Evolutionary conservation across 1,284 basidiomycete species (phyloP).

Genomic region (Cryptococcus jaspeensis): DNA sequence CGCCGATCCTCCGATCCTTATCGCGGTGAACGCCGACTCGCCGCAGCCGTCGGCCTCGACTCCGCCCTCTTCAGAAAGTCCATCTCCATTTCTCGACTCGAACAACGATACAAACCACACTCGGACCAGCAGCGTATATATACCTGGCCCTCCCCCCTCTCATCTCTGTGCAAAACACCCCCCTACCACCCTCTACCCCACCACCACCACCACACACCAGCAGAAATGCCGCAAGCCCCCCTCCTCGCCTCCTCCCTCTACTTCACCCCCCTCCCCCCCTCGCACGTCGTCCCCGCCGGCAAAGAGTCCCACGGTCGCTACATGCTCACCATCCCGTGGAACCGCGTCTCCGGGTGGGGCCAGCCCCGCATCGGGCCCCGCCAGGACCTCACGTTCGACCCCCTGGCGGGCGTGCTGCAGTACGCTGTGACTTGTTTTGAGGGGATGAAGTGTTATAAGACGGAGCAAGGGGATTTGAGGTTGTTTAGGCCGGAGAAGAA

Average conservation of each 20-base stretch:
- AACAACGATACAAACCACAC: too few species aligned
- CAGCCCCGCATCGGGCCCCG: conserved; percentile 43
- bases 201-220: not conserved
- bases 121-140: too few species aligned
- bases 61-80: too few species aligned
- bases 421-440: conserved; percentile 50
- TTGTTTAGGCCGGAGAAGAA: conserved; percentile 46
- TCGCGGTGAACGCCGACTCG: too few species aligned
- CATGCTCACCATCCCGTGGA: conserved; percentile 44
- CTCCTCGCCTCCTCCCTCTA: conserved; percentile 38
- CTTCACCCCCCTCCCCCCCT: conserved; percentile 40
- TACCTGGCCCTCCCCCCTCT: not conserved
- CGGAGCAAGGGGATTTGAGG: conserved; percentile 38
- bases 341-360: conserved; percentile 43
- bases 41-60: too few species aligned
- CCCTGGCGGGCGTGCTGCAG: conserved; percentile 45
- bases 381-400: conserved; percentile 39
- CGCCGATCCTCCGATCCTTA: too few species aligned
- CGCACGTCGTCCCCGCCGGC: conserved; percentile 29
- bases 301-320: conserved; percentile 38
- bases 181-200: not conserved
- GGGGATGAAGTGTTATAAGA: conserved; percentile 52
- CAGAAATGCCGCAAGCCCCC: conserved; percentile 9
- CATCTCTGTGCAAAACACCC: not conserved
- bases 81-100: too few species aligned